Conservation (phyloP, 345 rosid species). For the Rubroshorea leprosula region DNA sequence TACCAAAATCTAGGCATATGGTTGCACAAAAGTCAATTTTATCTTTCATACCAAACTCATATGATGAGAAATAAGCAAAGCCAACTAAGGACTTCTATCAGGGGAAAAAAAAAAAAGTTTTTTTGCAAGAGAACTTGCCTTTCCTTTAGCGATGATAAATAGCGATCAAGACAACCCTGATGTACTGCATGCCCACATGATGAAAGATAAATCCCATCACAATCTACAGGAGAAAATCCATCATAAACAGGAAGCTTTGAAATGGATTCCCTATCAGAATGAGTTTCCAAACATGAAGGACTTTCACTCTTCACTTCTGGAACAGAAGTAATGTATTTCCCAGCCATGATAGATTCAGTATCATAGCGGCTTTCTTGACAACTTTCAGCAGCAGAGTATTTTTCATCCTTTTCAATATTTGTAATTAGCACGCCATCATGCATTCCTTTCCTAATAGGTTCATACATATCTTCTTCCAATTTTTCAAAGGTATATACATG, state of each 20-base stretch:
- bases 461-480: constrained; percentile 61
- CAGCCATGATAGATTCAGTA: constrained; percentile 44
- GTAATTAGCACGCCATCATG: constrained; percentile 18
- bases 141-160: constrained; percentile 75
- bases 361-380: constrained; percentile 24
- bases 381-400: constrained; percentile 26
- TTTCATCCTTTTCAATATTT: constrained; percentile 24
- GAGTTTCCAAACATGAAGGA: constrained; percentile 38
- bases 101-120: neutral
- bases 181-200: constrained; percentile 99
- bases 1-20: neutral
- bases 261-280: constrained; percentile 30
- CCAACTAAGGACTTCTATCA: neutral
- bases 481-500: constrained; percentile 37
- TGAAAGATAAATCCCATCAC: constrained; percentile 83
- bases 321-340: constrained; percentile 42
- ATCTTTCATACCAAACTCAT: neutral
- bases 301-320: constrained; percentile 37
- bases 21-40: neutral
- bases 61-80: constrained; percentile 1
- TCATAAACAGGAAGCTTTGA: constrained; percentile 35
- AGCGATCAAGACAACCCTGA: constrained; percentile 81
- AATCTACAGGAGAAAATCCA: constrained; percentile 67
- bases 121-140: constrained; percentile 37
- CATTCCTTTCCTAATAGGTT: constrained; percentile 33